Base-by-base conservation (phyloP, 345 rosid species). In the Salix suchowensis region DNA sequence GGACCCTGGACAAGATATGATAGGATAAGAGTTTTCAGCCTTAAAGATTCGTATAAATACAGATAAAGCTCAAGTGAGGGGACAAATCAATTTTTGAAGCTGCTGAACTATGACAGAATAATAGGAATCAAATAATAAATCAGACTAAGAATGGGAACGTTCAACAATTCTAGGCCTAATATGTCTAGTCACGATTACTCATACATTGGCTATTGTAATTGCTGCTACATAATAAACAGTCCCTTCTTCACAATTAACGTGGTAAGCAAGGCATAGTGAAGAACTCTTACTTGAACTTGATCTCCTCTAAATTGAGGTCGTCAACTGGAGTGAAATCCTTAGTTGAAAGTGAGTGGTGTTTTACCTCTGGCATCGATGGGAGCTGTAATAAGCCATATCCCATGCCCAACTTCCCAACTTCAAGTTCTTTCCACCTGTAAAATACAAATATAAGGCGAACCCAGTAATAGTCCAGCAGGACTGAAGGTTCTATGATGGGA, bases 301-400 rank as follows among this genome's bases (percentile, higher is more conserved):
- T 91, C 40, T 91, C 93, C 73, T 88, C 91, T 82, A 84, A 73
- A 28, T 87, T 88, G 79, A 95, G 4, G 72, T 82, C 90, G 78
- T 92, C 86, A 28, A 82, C 88, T 3, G 91, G 92, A 77, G 84
- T 76, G 79, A 96, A 96, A 80, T 97, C 95, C 68, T 86, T 80
- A 0, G 88, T 80, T 42, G 97, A 91, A 76, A 90, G 97, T 40
- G 92, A 88, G 81, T 89, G 83, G 81, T 88, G 88, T 79, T 93
- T 96, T 74, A 93, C 87, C 87, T 96, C 99, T 0, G 95, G 84
- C 94, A 91, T 90, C 61, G 92, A 85, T 40, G 98, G 97, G 62
- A 96, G 90, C 84, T 89, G 92, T 82, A 96, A 87, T 66, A 91
- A 87, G 71, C 99, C 99, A 85, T 74, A 90, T 65, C 98, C 99